phyloP scores from a whole-genome alignment of 2,329 filamentous ascomycete genomes.

The Aplosporella prunicola region DNA sequence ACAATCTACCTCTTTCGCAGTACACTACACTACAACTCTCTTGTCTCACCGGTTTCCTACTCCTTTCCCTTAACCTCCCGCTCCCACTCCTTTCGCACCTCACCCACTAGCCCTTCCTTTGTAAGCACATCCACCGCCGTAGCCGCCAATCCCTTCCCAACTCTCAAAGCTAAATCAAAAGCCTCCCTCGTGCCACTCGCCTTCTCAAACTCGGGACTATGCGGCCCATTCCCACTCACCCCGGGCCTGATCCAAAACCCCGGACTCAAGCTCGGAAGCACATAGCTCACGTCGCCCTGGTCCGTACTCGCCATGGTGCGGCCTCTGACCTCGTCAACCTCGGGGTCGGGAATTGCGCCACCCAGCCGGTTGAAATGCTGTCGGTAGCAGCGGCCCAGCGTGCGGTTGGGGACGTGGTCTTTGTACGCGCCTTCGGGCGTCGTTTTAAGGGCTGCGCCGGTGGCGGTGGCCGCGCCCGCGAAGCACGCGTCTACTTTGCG shows the following conservation, averaged over 20 bases:
- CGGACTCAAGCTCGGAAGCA: conserved; percentile 45
- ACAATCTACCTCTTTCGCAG: too few relatives aligned
- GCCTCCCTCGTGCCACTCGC: conserved; percentile 28
- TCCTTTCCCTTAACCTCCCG: conserved; percentile 20
- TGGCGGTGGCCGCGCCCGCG: conserved; percentile 38
- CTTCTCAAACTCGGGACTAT: conserved; percentile 32
- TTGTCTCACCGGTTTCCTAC: too few relatives aligned
- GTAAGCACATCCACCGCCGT: conserved; percentile 30
- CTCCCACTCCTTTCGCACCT: conserved; percentile 17
- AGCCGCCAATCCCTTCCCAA: conserved; percentile 27
- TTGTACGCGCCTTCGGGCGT: conserved; percentile 39
- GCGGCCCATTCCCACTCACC: conserved; percentile 24
- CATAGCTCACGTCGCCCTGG: conserved; percentile 50
- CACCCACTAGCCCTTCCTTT: conserved; percentile 10
- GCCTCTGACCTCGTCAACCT: conserved; percentile 34
- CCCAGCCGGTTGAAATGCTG: conserved; percentile 23
- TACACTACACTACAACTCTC: too few relatives aligned
- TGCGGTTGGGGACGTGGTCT: conserved; percentile 46
- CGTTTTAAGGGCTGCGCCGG: conserved; percentile 41
- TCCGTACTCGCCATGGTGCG: conserved; percentile 48
- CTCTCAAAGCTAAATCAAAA: conserved; percentile 25
- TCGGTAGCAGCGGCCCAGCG: conserved; percentile 27
- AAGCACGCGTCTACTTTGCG: conserved; percentile 34
- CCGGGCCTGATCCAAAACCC: conserved; percentile 40
- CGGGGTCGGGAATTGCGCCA: conserved; percentile 27